These are phyloP conservation scores for Parafenestella ontariensis DNA, from an alignment of 2,329 filamentous ascomycete genomes.

Conservation along the genomic window DNA sequence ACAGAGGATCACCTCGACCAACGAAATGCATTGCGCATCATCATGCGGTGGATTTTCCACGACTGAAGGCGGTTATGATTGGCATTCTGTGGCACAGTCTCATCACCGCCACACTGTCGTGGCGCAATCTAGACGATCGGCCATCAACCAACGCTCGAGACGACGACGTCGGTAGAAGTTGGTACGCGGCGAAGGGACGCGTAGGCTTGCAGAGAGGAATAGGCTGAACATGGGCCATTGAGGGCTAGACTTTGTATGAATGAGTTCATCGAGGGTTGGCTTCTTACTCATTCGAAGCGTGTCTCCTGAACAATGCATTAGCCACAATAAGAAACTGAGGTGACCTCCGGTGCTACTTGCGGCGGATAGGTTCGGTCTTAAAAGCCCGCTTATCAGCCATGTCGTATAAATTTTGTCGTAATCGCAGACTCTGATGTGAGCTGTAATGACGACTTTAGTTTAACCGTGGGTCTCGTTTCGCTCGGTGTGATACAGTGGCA, in stretches of 20 bases:
- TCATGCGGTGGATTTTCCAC: slow-evolving; percentile 38
- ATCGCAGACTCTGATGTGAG: slow-evolving; percentile 11
- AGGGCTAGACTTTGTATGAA: slow-evolving; percentile 15
- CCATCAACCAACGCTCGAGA: neutral
- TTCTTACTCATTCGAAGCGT: slow-evolving; percentile 1
- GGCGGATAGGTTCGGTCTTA: slow-evolving; percentile 12
- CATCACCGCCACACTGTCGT: neutral
- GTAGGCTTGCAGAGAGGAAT: slow-evolving; percentile 27
- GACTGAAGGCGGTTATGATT: slow-evolving; percentile 24
- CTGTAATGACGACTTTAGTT: slow-evolving; percentile 12
- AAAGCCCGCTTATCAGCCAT: slow-evolving; percentile 16
- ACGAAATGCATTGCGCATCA: slow-evolving; percentile 30
- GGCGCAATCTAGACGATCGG: neutral
- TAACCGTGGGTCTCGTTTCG: slow-evolving; percentile 19
- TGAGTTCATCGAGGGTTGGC: slow-evolving; percentile 9
- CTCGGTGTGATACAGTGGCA: slow-evolving; percentile 13
- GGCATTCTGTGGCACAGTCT: slow-evolving; percentile 25
- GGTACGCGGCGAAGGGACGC: slow-evolving; percentile 21
- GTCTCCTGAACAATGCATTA: slow-evolving; percentile 21
- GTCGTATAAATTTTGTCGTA: neutral
- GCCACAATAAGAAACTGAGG: slow-evolving; percentile 16
- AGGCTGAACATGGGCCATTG: slow-evolving; percentile 3
- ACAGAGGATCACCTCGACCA: slow-evolving; percentile 26
- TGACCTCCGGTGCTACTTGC: slow-evolving; percentile 22
- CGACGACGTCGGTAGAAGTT: slow-evolving; percentile 4